Evolutionary conservation across 345 rosid species (phyloP), one percentile per base, ranked within the genome.

Genomic region (Turnera subulata): DNA sequence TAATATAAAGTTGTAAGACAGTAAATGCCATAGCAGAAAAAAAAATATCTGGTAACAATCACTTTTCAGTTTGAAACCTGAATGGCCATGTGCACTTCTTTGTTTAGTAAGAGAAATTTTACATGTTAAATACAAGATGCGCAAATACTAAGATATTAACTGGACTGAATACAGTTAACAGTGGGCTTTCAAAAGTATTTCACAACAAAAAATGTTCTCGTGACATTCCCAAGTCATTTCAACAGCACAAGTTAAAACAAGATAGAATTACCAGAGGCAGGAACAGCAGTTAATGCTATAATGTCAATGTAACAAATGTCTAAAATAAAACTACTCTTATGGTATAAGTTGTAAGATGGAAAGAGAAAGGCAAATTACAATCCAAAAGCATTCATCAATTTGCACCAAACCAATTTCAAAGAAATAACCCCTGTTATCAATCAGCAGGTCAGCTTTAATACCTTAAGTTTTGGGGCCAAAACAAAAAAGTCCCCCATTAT

Each of bases 401-500:
- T 48, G 23, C 33, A 49, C 32, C 1, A 48, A 37, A 23, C 50
- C 49, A 50, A 18, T 42, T 6, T 56, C 29, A 53, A n/a, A n/a
- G n/a, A n/a, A n/a, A 48, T 37, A 17, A 64, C 38, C 53, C 25
- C 22, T 16, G 40, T 50, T 21, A 56, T 35, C 2, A 25, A 22
- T 40, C 15, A 23, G 63, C 24, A 38, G 39, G 25, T 17, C 16
- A 25, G 46, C 56, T 54, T 23, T 16, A 50, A 35, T 73, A 85
- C 97, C 97, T 89, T 85, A 68, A 89, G 69, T 50, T 65, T 78
- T 53, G 78, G 78, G 0, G 99, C 94, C 78, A 89, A 64, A 52
- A 55, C 63, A 65, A 89, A 93, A 66, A 81, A 87, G 76, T 89
- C 88, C 37, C 94, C 99, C 26, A 35, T 67, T 22, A 89, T 35